phyloP scores from a whole-genome alignment of 352 stramenopile species.

The Globisporangium lucens region DNA sequence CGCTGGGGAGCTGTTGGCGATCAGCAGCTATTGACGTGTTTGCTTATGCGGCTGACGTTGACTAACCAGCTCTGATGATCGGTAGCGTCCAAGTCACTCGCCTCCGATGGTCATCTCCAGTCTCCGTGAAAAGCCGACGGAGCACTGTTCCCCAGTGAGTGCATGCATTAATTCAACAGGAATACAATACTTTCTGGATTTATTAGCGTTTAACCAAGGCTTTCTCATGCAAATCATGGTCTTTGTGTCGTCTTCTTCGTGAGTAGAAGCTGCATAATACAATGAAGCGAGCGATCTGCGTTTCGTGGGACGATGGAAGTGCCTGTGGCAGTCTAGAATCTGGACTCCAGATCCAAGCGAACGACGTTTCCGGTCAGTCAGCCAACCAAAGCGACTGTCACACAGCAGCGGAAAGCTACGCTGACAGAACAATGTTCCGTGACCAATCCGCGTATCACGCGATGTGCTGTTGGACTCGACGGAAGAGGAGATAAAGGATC shows the following conservation, averaged over 20 bases:
- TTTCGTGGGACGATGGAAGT: neutral
- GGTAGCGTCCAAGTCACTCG: neutral
- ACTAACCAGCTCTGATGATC: neutral
- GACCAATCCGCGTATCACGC: neutral
- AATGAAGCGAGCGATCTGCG: neutral
- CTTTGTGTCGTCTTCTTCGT: too few species aligned
- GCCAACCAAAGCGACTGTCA: neutral
- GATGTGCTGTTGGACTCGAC: slow-evolving; percentile 3
- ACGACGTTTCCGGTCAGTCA: neutral
- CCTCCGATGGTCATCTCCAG: neutral
- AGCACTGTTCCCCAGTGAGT: neutral
- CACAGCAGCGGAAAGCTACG: neutral
- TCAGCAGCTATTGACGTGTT: neutral
- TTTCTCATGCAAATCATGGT: neutral
- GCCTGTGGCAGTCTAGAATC: neutral
- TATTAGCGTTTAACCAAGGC: neutral
- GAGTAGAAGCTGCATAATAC: neutral
- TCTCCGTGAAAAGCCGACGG: neutral
- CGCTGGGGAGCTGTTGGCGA: too few species aligned
- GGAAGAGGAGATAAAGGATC: neutral
- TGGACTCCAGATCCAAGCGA: neutral
- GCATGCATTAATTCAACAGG: neutral
- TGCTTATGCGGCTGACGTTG: neutral
- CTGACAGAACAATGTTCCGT: neutral
- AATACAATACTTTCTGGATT: neutral